These are phyloP conservation scores for Pichiaceae sp. DNA, from an alignment of 1,139 yeast species.

Conservation along the genomic window DNA sequence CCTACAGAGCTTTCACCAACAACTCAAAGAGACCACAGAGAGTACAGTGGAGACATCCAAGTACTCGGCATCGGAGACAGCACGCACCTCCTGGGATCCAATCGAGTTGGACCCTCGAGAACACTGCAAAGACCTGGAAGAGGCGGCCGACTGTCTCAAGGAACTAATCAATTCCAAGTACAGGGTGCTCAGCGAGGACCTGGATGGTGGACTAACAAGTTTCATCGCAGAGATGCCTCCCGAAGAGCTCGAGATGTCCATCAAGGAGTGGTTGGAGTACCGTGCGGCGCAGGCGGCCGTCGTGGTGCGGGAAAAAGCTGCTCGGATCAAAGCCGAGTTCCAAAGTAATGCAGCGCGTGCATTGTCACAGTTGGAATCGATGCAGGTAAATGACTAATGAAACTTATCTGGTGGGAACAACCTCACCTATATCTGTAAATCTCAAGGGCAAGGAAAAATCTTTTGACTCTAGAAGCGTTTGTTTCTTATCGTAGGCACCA, in stretches of 20 bases:
- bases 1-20: background rate
- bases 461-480: too few relatives aligned
- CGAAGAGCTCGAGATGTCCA: constrained; percentile 59
- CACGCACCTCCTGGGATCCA: constrained; percentile 10
- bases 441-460: too few relatives aligned
- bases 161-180: constrained; percentile 20
- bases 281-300: constrained; percentile 42
- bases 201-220: constrained; percentile 53
- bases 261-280: constrained; percentile 58
- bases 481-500: too few relatives aligned
- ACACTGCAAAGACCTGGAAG: constrained; percentile 13
- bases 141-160: constrained; percentile 19
- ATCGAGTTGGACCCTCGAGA: constrained; percentile 6
- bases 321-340: constrained; percentile 36
- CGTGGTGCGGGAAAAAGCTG: constrained; percentile 27
- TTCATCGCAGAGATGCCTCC: constrained; percentile 66
- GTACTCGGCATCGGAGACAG: background rate
- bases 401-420: too few relatives aligned
- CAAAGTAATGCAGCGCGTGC: constrained; percentile 37
- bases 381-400: constrained; percentile 11
- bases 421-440: constrained; percentile 1
- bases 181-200: constrained; percentile 35
- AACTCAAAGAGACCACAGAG: background rate
- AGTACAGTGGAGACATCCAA: background rate
- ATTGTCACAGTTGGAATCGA: constrained; percentile 22